Evolutionary conservation across 1,284 basidiomycete genomes (phyloP), one percentile per base, ranked within the genome.

Genomic region (Ustilago xerochloae): DNA sequence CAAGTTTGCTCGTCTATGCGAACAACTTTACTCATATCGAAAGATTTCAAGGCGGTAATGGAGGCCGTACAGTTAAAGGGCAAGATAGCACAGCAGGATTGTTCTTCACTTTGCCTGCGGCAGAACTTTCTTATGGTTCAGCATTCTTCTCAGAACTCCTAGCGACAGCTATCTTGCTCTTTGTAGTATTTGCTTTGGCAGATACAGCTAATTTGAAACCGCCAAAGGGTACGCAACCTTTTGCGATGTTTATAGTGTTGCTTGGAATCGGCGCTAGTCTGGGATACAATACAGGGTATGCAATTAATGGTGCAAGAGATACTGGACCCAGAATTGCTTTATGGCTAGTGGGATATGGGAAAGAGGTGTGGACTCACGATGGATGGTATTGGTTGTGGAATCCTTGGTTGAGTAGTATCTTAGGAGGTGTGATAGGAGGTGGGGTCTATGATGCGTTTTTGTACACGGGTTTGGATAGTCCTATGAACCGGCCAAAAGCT

Each of bases 341-440:
- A 1, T 87, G 88, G 41, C 87, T 90, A 86, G 87, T 87, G 5
- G 88, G 90, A 26, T 91, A 90, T 75, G 89, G 89, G 15, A 80
- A 35, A 30, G 85, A 85, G 63, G 87, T 82, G 2, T 84, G 78
- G 69, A 80, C 85, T 28, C 88, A 86, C 72, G 85, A 87, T 62
- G 87, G 86, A 75, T 90, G 90, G 66, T 93, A 92, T 79, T 93
- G 91, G 91, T 64, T 91, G 15, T 92, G 91, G 91, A 90, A 89
- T 73, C 88, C 90, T 13, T 59, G 75, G 60, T 6, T 80, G 35
- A 63, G 58, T 16, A 67, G 65, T 50, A 77, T 85, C 33, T 12
- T 66, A 12, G 85, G 85, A 10, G 85, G 79, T 24, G 47, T 83
- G 4, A 68, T 78, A 18, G 85, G 85, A 0, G 81, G 76, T 15